Percentiles rank a stretch among this genome's conserved stretches.
phyloP scores from a whole-genome alignment of 768 basidiomycete genomes.

The Rhizopogon roseolus region DNA sequence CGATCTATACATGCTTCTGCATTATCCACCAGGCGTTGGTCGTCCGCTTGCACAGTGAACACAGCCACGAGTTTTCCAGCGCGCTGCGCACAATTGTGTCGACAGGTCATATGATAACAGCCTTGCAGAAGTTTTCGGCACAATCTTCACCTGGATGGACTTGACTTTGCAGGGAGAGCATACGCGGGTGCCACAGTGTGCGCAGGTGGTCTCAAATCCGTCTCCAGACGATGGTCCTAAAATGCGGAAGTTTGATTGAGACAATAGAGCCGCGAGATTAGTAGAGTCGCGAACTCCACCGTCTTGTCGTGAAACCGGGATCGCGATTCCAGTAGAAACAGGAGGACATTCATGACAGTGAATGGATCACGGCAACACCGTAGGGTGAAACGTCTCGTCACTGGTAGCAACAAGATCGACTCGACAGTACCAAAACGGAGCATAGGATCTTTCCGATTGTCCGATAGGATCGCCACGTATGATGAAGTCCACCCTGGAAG shows the following conservation, averaged over 20 bases:
- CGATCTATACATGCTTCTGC: slow-evolving; percentile 19
- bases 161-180: slow-evolving; percentile 47
- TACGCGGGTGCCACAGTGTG: slow-evolving; percentile 30
- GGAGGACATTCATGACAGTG: slow-evolving; percentile 18
- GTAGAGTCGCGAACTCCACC: slow-evolving; percentile 40
- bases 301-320: slow-evolving; percentile 36
- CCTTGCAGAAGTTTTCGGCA: slow-evolving; percentile 42
- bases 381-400: slow-evolving; percentile 49
- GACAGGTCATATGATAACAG: slow-evolving; percentile 65
- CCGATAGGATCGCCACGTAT: slow-evolving; percentile 35
- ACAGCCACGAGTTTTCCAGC: slow-evolving; percentile 61
- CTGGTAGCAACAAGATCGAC: slow-evolving; percentile 39
- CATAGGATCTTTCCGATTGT: slow-evolving; percentile 22
- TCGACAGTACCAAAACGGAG: slow-evolving; percentile 43
- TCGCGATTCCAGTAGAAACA: slow-evolving; percentile 24
- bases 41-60: slow-evolving; percentile 52
- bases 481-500: slow-evolving; percentile 22
- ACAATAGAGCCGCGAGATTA: slow-evolving; percentile 44
- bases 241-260: slow-evolving; percentile 44
- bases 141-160: slow-evolving; percentile 40
- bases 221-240: slow-evolving; percentile 33
- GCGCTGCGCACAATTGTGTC: slow-evolving; percentile 49
- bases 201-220: slow-evolving; percentile 29
- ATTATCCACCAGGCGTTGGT: slow-evolving; percentile 31
- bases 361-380: slow-evolving; percentile 43